Percentiles rank a stretch among this genome's conserved stretches.
phyloP scores from a whole-genome alignment of 495 filamentous ascomycete species.

The Staphylotrichum tortipilum region DNA sequence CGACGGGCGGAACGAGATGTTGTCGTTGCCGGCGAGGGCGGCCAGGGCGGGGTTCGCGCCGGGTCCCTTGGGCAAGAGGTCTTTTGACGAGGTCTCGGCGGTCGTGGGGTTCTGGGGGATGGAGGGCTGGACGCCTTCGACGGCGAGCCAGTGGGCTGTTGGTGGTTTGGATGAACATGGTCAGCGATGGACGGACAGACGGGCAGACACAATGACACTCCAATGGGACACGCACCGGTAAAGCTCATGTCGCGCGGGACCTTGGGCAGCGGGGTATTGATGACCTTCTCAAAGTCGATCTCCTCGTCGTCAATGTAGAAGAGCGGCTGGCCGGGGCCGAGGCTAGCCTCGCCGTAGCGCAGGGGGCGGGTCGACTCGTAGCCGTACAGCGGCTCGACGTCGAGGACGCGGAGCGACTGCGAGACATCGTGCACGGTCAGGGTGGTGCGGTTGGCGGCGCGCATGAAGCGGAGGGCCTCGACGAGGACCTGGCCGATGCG shows the following conservation, averaged over 20 bases:
- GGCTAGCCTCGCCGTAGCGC: slow-evolving; percentile 83
- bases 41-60: slow-evolving; percentile 74
- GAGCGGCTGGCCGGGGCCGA: slow-evolving; percentile 89
- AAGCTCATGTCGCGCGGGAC: slow-evolving; percentile 89
- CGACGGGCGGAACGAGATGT: slow-evolving; percentile 71
- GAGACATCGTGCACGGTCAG: slow-evolving; percentile 80
- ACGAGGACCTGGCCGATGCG: slow-evolving; percentile 84
- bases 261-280: slow-evolving; percentile 89
- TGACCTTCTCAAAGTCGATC: slow-evolving; percentile 96
- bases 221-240: slow-evolving; percentile 53
- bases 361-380: slow-evolving; percentile 85
- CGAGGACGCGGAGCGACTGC: slow-evolving; percentile 70
- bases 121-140: slow-evolving; percentile 91
- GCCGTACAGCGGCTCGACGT: slow-evolving; percentile 91
- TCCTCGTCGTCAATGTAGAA: slow-evolving; percentile 99
- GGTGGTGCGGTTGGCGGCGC: slow-evolving; percentile 70
- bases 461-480: slow-evolving; percentile 93
- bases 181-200: slow-evolving; percentile 8
- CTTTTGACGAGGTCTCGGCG: slow-evolving; percentile 66
- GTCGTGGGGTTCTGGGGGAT: slow-evolving; percentile 92
- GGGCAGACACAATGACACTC: background rate
- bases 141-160: slow-evolving; percentile 89
- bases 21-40: slow-evolving; percentile 73
- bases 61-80: slow-evolving; percentile 80
- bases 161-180: background rate